Base-by-base conservation (phyloP, 1,284 basidiomycete genomes). In the Puccinia coronata region DNA sequence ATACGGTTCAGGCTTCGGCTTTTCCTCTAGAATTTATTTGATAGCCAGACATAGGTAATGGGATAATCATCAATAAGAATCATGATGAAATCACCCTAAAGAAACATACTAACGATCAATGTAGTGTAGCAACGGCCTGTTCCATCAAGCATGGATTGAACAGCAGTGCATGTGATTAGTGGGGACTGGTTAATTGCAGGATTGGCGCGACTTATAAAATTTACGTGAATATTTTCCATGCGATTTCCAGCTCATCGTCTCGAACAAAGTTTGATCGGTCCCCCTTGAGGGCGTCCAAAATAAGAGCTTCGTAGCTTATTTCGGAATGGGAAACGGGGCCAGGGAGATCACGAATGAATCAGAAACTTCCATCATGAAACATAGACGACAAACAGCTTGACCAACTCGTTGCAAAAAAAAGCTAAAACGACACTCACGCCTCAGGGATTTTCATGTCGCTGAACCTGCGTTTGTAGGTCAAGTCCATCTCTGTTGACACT, bases 391-490 rank as follows among this genome's bases (percentile, higher is more conserved):
- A n/a, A n/a, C n/a, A n/a, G n/a, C n/a, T n/a, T n/a, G n/a, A n/a
- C n/a, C n/a, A n/a, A n/a, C n/a, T n/a, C n/a, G 28, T 20, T 51
- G 3, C 51, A 73, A n/a, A 12, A 57, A 23, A 53, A 53, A 36
- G 16, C 18, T 23, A 43, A 57, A 65, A 79, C 39, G 39, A 18
- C 47, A 57, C 77, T 43, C 39, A 97, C 47, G 95, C 95, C 88
- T 96, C 94, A 34, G 95, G 95, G 82, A 97, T 95, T 87, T 92
- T 92, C 80, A 91, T 88, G 82, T 95, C 94, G 55, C 90, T 88
- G 89, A 97, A 98, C 73, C 96, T 91, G 82, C 92, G 90, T 90
- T 96, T 96, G 90, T 98, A 98, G 31, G 95, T 96, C 84, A 98
- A 87, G 88, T 98, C 95, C 92, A 98, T 95, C 88, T 98, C 96